These are phyloP conservation scores for Aspergillus aculeatinus DNA, from an alignment of 2,329 filamentous ascomycete species.

Conservation along the genomic window DNA sequence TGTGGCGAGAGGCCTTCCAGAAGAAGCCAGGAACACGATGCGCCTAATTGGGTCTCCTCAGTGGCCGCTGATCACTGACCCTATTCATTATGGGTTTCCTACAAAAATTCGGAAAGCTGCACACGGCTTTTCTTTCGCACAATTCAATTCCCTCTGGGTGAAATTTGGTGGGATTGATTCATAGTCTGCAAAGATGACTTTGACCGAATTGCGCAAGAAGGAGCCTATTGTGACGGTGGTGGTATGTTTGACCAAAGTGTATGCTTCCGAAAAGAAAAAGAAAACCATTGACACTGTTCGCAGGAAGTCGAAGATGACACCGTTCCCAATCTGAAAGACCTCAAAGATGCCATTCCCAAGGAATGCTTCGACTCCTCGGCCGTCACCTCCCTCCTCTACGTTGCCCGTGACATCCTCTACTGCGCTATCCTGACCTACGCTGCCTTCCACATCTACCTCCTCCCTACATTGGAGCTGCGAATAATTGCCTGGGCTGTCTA, in stretches of 20 bases:
- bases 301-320: slow-evolving; percentile 3
- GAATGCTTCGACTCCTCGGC: slow-evolving; percentile 62
- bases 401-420: slow-evolving; percentile 57
- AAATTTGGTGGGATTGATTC: not conserved
- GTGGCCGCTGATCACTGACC: not conserved
- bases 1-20: not conserved
- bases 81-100: not conserved
- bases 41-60: not conserved
- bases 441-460: slow-evolving; percentile 55
- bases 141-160: not conserved
- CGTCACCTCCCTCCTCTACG: slow-evolving; percentile 54
- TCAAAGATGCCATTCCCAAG: slow-evolving; percentile 54
- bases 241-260: not conserved
- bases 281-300: not conserved
- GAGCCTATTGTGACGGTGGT: not conserved
- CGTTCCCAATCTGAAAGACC: slow-evolving; percentile 19
- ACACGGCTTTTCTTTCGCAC: not conserved
- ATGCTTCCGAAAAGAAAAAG: not conserved
- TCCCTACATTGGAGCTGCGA: slow-evolving; percentile 49
- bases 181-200: not conserved
- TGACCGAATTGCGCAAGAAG: not conserved
- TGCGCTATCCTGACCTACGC: slow-evolving; percentile 51
- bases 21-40: not conserved
- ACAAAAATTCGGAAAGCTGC: not conserved
- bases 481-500: slow-evolving; percentile 57